Percentiles rank a stretch among this genome's conserved stretches.
These are phyloP conservation scores for Penicillium hesseltinei DNA, from an alignment of 2,329 filamentous ascomycete genomes.

Conservation along the genomic window DNA sequence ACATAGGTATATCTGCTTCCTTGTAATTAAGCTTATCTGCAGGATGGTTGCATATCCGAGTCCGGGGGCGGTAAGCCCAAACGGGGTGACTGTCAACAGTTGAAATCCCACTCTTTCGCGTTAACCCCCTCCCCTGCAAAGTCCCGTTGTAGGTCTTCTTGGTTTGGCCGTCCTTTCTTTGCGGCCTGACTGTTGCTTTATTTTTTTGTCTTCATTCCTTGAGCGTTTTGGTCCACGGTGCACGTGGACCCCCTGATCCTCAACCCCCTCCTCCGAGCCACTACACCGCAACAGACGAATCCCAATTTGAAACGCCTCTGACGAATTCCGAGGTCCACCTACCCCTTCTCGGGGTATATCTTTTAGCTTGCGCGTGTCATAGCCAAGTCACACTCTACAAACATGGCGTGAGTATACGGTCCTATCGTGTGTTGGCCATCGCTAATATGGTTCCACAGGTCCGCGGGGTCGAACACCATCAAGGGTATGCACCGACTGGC, in stretches of 20 bases:
- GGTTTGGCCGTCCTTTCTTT: constrained; percentile 3
- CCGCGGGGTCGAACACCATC: constrained; percentile 48
- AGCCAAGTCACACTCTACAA: constrained; percentile 26
- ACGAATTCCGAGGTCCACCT: constrained; percentile 17
- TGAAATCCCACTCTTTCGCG: constrained; percentile 19
- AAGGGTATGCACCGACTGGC: constrained; percentile 46
- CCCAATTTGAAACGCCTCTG: constrained; percentile 11
- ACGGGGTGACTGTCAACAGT: constrained; percentile 24
- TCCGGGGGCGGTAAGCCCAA: constrained; percentile 24
- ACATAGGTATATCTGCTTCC: neutral
- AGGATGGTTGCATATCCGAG: constrained; percentile 7
- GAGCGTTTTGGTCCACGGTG: constrained; percentile 8
- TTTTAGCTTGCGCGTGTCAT: constrained; percentile 13
- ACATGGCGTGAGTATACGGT: constrained; percentile 48
- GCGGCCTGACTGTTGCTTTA: constrained; percentile 6
- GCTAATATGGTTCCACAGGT: constrained; percentile 21
- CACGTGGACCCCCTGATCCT: constrained; percentile 21
- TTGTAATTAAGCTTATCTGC: constrained; percentile 11
- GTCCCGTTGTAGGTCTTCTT: constrained; percentile 4
- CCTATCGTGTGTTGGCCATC: constrained; percentile 5
- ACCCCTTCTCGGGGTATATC: constrained; percentile 27
- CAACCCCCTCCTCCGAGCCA: constrained; percentile 7
- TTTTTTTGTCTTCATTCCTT: constrained; percentile 1
- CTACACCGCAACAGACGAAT: constrained; percentile 10
- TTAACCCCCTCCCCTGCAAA: constrained; percentile 2